Evolutionary conservation across 2,329 filamentous ascomycete genomes (phyloP).

Genomic region (Polychaeton citri): DNA sequence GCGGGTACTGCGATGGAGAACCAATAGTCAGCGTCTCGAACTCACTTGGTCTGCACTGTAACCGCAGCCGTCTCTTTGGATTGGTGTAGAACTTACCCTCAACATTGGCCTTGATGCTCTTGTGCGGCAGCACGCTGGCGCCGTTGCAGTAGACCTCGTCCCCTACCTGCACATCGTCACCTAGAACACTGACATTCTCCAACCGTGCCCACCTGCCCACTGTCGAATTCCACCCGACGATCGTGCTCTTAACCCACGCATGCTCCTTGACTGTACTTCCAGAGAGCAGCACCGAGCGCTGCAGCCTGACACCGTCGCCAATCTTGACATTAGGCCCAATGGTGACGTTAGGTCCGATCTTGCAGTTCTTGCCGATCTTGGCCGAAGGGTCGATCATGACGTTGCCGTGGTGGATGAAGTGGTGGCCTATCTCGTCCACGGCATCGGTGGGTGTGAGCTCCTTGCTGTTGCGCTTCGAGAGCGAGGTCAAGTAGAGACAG

Average conservation of each 20-base stretch:
- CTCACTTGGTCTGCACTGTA: conserved; percentile 1
- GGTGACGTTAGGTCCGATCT: conserved; percentile 92
- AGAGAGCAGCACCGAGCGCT: conserved; percentile 79
- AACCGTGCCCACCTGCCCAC: conserved; percentile 92
- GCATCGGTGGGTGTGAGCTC: conserved; percentile 51
- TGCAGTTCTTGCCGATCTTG: conserved; percentile 97
- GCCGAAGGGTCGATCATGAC: conserved; percentile 88
- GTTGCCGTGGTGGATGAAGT: conserved; percentile 84
- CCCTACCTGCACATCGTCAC: conserved; percentile 93
- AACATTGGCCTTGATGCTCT: conserved; percentile 97
- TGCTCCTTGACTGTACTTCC: conserved; percentile 96
- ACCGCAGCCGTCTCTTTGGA: conserved; percentile 1
- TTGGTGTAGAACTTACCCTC: conserved; percentile 44
- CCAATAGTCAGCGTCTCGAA: neutral
- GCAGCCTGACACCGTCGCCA: conserved; percentile 84
- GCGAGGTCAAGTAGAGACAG: conserved; percentile 86
- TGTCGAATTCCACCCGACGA: conserved; percentile 95
- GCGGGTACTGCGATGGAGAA: conserved; percentile 4
- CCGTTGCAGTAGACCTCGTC: conserved; percentile 99
- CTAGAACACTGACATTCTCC: conserved; percentile 95
- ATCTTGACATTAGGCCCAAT: conserved; percentile 88
- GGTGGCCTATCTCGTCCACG: conserved; percentile 36
- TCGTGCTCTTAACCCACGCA: conserved; percentile 97
- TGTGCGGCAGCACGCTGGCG: conserved; percentile 77
- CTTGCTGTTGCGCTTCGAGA: conserved; percentile 82